Evolutionary conservation across 306 rosid genomes (phyloP), one percentile per base, ranked within the genome.

Genomic region (Castanea crenata): DNA sequence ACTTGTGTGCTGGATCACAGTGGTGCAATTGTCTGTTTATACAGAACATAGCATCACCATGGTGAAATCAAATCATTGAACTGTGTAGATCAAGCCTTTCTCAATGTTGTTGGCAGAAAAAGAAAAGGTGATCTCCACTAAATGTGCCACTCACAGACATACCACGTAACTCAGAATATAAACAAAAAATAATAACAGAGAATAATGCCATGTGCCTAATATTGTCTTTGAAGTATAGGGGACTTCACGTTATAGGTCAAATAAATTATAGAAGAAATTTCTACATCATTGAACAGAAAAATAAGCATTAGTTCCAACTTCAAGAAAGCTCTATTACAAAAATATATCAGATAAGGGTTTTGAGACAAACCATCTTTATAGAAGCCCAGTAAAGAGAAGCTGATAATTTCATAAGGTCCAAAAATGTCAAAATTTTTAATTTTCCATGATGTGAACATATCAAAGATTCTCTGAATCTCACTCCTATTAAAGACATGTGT

Each of bases 381-480:
- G 73, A 82, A 77, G 54, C 58, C 93, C 73, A 84, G 65, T 34
- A 90, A 83, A 69, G 57, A 21, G 80, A 92, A 81, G 54, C 58
- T 18, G 46, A 87, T 3, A 61, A 92, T 87, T 85, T 94, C 99
- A 77, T 91, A 92, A 38, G 99, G 99, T 38, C 99, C 99, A 80
- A 91, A 94, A 29, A 86, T 4, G 1, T 76, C 89, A 51, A 68
- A 78, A 41, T 90, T 92, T 5, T 57, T 74, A 86, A 94, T 89
- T 2, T 20, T 32, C 99, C 99, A 94, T 76, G 83, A 75, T 19
- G 97, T 81, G 85, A 92, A 91, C 90, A 46, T 76, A 82, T 35
- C 6, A 61, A 34, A 77, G 78, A 94, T 52, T 80, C 97, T 83
- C 67, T 6, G 51, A 78, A 94, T 81, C 86, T 92, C 99, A 3